These are phyloP conservation scores for Saprolegnia diclina DNA, from an alignment of 352 stramenopile species.

Conservation along the genomic window DNA sequence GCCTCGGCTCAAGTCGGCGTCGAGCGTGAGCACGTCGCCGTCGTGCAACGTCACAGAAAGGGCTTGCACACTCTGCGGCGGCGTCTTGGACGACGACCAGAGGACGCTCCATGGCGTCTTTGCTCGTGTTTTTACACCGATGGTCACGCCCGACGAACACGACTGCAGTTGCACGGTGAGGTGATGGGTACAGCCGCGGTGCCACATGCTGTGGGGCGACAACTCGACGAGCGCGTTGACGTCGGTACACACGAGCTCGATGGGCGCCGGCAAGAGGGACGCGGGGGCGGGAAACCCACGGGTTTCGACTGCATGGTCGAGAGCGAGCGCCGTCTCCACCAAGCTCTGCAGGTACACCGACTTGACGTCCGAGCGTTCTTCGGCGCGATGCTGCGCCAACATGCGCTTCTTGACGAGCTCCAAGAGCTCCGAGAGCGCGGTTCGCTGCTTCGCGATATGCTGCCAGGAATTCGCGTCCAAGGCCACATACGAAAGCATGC, in stretches of 20 bases:
- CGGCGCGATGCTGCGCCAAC: constrained; percentile 41
- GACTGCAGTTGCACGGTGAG: no score
- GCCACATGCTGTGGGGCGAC: no score
- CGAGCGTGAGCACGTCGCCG: constrained; percentile 35
- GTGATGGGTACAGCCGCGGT: no score
- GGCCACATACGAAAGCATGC: constrained; percentile 40
- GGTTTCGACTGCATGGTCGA: constrained; percentile 57
- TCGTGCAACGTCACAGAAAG: no score
- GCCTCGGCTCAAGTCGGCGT: constrained; percentile 34
- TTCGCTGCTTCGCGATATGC: constrained; percentile 33
- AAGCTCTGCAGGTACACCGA: constrained; percentile 56
- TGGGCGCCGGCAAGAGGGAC: constrained; percentile 25
- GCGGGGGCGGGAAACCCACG: not conserved
- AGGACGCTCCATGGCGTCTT: no score
- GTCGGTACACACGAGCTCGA: not conserved
- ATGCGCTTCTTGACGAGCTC: constrained; percentile 45
- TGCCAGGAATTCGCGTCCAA: constrained; percentile 37
- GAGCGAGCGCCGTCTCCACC: constrained; percentile 46
- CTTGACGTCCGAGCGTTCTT: constrained; percentile 49
- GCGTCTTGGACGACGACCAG: no score
- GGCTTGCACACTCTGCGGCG: no score
- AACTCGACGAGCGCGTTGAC: no score
- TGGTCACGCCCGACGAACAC: no score
- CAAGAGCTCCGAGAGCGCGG: constrained; percentile 36
- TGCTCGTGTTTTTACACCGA: no score